Evolutionary conservation across 768 basidiomycete species (phyloP), one percentile per base, ranked within the genome.

Genomic region (Cystobasidium onofrii): DNA sequence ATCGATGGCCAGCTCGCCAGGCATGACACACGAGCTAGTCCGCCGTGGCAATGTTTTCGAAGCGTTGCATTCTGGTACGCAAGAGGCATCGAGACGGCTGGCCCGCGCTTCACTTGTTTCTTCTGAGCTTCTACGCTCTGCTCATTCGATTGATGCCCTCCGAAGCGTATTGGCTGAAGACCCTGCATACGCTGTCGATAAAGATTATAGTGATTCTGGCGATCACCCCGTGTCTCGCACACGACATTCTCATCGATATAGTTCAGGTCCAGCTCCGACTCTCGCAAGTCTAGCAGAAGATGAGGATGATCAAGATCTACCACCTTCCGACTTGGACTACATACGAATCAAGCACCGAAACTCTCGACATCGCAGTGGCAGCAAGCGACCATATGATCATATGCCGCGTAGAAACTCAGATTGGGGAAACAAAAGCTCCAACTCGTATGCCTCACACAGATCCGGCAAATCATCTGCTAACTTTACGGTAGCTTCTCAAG

Each of bases 231-330:
- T n/a, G 3, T 12, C 43, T 3, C 41, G 44, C 12, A 36, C 44
- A 9, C 44, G 66, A 10, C 34, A 54, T 31, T 69, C 41, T 18
- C 27, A 44, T 46, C n/a, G 69, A 7, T 60, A 71, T 27, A 71
- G 69, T 54, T 57, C 54, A 7, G 69, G 69, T 20, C 69, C 69
- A 6, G 69, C 69, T 20, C 69, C 69, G 1, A 71, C 69, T 20
- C 41, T 71, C n/a, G 69, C 69, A 1, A 71, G 69, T 55, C 39
- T 71, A 15, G 43, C 39, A n/a, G 69, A 71, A 25, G 69, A 71
- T 50, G 44, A 67, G 12, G 65, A 54, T 33, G 44, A 46, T 20
- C 57, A 15, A 25, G 27, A 60, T 29, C 57, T 60, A 20, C 57
- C 57, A 4, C 57, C 57, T 60, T 60, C 57, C 4, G 25, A 27